A percentile compares a stretch with the other conserved stretches of the same genome.
These are phyloP conservation scores for Lichtheimia ramosa DNA, from an alignment of 371 early-diverging fungal genomes.

Conservation along the genomic window DNA sequence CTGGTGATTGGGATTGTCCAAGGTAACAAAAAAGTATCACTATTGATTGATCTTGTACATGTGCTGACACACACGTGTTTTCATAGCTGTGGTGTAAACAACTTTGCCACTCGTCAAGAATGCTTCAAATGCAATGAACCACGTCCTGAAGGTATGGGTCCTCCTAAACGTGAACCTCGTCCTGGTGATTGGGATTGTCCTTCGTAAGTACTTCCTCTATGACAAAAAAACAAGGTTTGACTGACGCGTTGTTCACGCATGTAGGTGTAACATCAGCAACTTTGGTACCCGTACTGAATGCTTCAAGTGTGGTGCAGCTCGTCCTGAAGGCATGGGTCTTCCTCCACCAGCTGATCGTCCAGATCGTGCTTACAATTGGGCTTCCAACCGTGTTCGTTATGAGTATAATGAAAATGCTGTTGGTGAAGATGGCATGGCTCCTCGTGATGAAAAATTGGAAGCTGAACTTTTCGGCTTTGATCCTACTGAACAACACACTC, in stretches of 20 bases:
- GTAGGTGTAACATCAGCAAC: slow-evolving; percentile 66
- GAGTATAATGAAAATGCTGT: slow-evolving; percentile 51
- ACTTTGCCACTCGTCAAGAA: slow-evolving; percentile 31
- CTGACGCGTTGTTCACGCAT: slow-evolving; percentile 2
- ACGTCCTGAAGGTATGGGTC: slow-evolving; percentile 42
- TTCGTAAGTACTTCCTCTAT: slow-evolving; percentile 32
- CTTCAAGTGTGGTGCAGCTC: slow-evolving; percentile 60
- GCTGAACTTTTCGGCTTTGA: slow-evolving; percentile 41
- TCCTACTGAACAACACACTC: slow-evolving; percentile 45
- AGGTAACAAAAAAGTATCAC: neutral
- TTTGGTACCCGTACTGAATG: slow-evolving; percentile 66
- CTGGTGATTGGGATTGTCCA: slow-evolving; percentile 36
- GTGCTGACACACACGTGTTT: neutral
- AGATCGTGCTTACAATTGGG: slow-evolving; percentile 49
- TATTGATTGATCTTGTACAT: no score
- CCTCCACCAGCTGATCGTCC: slow-evolving; percentile 22
- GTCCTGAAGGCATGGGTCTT: slow-evolving; percentile 17
- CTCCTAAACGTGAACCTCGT: slow-evolving; percentile 29
- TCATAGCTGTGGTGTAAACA: slow-evolving; percentile 8
- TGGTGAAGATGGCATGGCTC: slow-evolving; percentile 38
- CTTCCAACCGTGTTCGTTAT: slow-evolving; percentile 52
- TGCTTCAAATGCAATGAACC: slow-evolving; percentile 39
- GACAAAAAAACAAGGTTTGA: neutral
- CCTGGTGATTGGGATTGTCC: slow-evolving; percentile 74
- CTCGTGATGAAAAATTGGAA: slow-evolving; percentile 39